Evolutionary conservation across 208 protist genomes (phyloP).

Genomic region (Lotmaria passim): DNA sequence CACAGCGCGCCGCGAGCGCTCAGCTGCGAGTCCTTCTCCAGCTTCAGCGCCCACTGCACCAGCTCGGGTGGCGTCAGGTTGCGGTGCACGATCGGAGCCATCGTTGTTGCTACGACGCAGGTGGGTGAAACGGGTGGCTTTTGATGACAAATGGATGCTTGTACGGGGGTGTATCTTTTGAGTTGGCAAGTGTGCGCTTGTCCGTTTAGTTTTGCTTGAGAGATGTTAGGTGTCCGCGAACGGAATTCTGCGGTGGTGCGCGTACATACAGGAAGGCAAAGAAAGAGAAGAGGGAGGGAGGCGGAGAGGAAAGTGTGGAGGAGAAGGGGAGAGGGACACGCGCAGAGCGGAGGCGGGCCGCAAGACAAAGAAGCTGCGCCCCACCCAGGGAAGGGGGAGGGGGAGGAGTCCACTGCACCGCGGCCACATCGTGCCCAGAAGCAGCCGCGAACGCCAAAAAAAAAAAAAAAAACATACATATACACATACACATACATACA

Average conservation of each 20-base stretch:
- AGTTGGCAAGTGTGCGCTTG: background rate
- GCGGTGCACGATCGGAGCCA: constrained; percentile 42
- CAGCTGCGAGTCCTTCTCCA: constrained; percentile 76
- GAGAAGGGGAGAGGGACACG: background rate
- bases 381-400: too few species aligned
- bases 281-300: background rate
- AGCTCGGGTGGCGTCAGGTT: constrained; percentile 59
- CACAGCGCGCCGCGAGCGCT: constrained; percentile 86
- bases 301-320: background rate
- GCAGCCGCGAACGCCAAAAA: too few species aligned
- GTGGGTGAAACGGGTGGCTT: background rate
- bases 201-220: background rate
- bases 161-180: background rate
- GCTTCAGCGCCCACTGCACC: constrained; percentile 67
- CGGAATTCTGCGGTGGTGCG: background rate
- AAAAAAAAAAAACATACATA: too few species aligned
- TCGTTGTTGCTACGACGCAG: background rate
- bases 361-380: too few species aligned
- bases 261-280: background rate
- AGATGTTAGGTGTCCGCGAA: background rate
- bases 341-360: too few species aligned
- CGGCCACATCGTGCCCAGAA: too few species aligned
- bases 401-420: too few species aligned
- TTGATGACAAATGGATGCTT: background rate
- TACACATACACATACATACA: too few species aligned